phyloP scores from a whole-genome alignment of 345 rosid genomes.

The Linum tenue region DNA sequence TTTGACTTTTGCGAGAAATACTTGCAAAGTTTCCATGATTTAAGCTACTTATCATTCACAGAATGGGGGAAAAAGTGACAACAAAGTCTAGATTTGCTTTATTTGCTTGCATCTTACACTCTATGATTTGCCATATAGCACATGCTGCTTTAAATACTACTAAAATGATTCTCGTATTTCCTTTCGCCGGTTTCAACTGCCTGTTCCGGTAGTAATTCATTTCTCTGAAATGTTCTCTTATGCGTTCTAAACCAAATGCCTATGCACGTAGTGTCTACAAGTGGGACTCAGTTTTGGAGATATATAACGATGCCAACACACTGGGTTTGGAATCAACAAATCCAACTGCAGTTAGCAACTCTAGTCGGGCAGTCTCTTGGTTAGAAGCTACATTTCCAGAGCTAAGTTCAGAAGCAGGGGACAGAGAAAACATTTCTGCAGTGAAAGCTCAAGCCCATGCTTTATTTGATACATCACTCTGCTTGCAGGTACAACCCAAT shows the following conservation, averaged over 20 bases:
- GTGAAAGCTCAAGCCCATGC: conserved; percentile 68
- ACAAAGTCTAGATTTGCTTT: not conserved
- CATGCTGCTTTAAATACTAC: not conserved
- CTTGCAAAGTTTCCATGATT: not conserved
- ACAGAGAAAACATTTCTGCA: conserved; percentile 33
- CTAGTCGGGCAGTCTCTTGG: conserved; percentile 81
- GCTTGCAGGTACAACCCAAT: conserved; percentile 63
- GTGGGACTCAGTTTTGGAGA: conserved; percentile 78
- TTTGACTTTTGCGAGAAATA: not conserved
- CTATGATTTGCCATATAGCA: not conserved
- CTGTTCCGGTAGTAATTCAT: not conserved
- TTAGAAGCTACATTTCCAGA: conserved; percentile 89
- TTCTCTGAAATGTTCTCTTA: not conserved
- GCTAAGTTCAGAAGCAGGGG: conserved; percentile 42
- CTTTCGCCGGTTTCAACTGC: not conserved
- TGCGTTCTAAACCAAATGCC: not conserved
- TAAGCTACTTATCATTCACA: not conserved
- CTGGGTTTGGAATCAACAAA: conserved; percentile 62
- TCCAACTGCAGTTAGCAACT: conserved; percentile 54
- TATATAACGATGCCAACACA: conserved; percentile 68
- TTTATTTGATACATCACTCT: conserved; percentile 72
- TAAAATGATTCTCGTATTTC: not conserved
- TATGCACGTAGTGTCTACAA: conserved; percentile 41
- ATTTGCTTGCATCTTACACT: not conserved
- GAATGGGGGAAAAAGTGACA: not conserved